phyloP scores from a whole-genome alignment of 495 filamentous ascomycete genomes.

The Aspergillus haitiensis region DNA sequence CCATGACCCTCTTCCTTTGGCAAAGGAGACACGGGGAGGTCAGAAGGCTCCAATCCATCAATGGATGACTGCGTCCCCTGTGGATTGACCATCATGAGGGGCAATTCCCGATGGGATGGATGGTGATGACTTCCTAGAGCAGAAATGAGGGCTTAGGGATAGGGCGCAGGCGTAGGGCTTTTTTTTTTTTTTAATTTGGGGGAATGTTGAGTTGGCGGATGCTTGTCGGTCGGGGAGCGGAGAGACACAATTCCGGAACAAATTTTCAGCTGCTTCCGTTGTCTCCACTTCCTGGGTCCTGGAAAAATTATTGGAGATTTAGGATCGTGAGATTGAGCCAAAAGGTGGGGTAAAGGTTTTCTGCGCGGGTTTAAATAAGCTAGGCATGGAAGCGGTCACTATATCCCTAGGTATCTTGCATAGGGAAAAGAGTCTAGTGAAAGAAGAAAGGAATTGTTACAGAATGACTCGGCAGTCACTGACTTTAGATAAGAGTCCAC shows the following conservation, averaged over 20 bases:
- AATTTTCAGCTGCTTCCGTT: not conserved
- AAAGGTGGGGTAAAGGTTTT: no score
- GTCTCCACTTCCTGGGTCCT: not conserved
- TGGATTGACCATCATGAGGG: slow-evolving; percentile 39
- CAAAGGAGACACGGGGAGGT: slow-evolving; percentile 34
- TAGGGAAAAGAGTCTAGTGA: no score
- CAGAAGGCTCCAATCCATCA: slow-evolving; percentile 34
- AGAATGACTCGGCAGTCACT: no score
- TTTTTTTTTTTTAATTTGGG: slow-evolving; percentile 10
- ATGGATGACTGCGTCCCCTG: slow-evolving; percentile 31
- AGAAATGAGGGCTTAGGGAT: slow-evolving; percentile 58
- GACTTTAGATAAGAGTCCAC: no score
- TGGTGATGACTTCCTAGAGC: slow-evolving; percentile 46
- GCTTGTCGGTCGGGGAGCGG: not conserved
- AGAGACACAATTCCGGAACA: not conserved
- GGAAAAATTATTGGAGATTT: no score
- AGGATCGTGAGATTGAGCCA: no score
- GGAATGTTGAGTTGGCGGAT: slow-evolving; percentile 2
- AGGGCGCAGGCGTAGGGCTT: slow-evolving; percentile 49
- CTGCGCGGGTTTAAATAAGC: no score
- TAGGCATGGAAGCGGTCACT: no score
- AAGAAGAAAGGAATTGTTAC: no score
- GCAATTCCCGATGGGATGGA: slow-evolving; percentile 23
- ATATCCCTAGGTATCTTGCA: no score
- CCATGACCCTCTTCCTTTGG: slow-evolving; percentile 37